Evolutionary conservation across 176 grass and related monocot species (phyloP).

Genomic region (Tuctoria greenei): DNA sequence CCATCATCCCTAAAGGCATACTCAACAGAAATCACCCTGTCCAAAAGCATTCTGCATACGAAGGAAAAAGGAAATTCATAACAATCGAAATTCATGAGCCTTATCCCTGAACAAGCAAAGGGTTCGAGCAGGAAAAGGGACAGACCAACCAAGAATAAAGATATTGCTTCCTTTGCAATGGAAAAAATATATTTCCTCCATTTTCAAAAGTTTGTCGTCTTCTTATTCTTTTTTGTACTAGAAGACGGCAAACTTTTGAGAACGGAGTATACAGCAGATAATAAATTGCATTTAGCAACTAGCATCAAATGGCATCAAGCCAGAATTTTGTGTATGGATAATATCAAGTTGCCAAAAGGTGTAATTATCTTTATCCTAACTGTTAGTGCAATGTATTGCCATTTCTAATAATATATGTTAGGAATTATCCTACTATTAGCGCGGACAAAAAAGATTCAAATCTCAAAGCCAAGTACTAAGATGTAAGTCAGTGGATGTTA

Average conservation of each 20-base stretch:
- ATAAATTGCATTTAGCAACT: slow-evolving; percentile 2
- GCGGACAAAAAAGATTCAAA: slow-evolving; percentile 2
- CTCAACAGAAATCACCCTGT: slow-evolving; percentile 92
- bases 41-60: slow-evolving; percentile 73
- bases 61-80: neutral
- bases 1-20: slow-evolving; percentile 95
- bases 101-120: neutral
- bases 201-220: too few species aligned
- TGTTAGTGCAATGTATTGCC: neutral
- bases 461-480: neutral
- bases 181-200: too few species aligned
- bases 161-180: neutral
- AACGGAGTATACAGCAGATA: too few species aligned
- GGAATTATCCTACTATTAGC: neutral
- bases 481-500: neutral
- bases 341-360: neutral
- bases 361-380: neutral
- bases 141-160: neutral
- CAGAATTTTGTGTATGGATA: neutral
- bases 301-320: neutral
- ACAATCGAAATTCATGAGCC: neutral
- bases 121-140: neutral
- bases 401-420: neutral
- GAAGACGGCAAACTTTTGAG: too few species aligned
- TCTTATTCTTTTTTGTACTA: too few species aligned